Conservation (phyloP, 140 eudicot genomes). For the Cichorium intybus region DNA sequence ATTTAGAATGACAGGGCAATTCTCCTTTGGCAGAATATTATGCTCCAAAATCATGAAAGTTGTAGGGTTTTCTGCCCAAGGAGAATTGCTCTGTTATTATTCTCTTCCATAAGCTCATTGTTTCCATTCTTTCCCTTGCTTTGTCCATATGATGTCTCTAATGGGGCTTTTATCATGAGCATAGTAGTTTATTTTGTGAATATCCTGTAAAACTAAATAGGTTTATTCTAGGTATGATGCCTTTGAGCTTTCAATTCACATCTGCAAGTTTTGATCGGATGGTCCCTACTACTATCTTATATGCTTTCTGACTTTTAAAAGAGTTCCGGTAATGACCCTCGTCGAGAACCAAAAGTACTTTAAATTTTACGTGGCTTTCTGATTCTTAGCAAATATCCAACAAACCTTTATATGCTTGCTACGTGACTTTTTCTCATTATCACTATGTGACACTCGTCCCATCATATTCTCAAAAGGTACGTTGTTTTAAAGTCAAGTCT, state of each 20-base stretch:
- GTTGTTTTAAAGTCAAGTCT: not conserved
- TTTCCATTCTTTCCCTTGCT: not conserved
- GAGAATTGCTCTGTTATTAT: slow-evolving; percentile 42
- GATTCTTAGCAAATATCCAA: not conserved
- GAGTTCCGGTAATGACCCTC: not conserved
- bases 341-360: slow-evolving; percentile 12
- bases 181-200: slow-evolving; percentile 25
- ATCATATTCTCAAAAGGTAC: slow-evolving; percentile 1
- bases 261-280: slow-evolving; percentile 1
- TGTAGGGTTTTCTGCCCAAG: slow-evolving; percentile 29
- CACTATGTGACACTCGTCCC: not conserved
- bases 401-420: not conserved
- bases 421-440: not conserved
- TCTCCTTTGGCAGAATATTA: slow-evolving; percentile 61
- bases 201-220: slow-evolving; percentile 21
- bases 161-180: slow-evolving; percentile 23
- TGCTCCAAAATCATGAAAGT: slow-evolving; percentile 9
- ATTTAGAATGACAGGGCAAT: slow-evolving; percentile 64
- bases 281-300: slow-evolving; percentile 11
- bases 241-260: slow-evolving; percentile 26
- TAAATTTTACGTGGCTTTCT: not conserved
- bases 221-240: slow-evolving; percentile 35
- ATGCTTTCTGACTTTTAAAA: slow-evolving; percentile 1
- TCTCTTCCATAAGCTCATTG: slow-evolving; percentile 13
- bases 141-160: slow-evolving; percentile 1